Percentiles rank a stretch among this genome's conserved stretches.
Conservation (phyloP, 164 flowering plant species). For the Aristolochia fimbriata region DNA sequence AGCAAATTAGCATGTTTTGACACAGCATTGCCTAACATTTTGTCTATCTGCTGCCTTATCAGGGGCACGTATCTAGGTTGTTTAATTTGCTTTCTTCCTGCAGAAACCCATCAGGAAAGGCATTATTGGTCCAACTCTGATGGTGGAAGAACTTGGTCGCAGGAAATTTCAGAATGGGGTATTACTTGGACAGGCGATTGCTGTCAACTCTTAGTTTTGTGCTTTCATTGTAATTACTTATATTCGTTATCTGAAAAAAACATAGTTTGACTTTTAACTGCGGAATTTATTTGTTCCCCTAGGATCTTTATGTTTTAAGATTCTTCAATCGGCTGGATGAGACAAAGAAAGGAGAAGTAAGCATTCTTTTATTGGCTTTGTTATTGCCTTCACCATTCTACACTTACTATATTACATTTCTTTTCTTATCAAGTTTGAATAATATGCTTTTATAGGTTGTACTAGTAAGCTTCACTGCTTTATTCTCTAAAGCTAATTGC, state of each 20-base stretch:
- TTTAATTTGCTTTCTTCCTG: conserved; percentile 2
- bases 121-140: conserved; percentile 60
- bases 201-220: no score
- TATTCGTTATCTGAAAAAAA: no score
- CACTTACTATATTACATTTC: background rate
- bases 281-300: background rate
- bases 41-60: background rate
- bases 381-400: background rate
- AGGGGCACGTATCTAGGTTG: no score
- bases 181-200: conserved; percentile 10
- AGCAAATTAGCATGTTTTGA: background rate
- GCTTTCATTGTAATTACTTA: no score
- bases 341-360: conserved; percentile 86
- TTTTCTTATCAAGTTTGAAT: background rate
- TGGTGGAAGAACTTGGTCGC: conserved; percentile 85
- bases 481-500: no score
- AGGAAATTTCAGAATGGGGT: conserved; percentile 66
- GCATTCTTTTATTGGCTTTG: conserved; percentile 8
- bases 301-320: conserved; percentile 79
- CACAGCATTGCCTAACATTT: no score
- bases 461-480: no score
- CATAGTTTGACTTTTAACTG: no score
- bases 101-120: conserved; percentile 93
- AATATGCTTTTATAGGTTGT: no score
- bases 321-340: conserved; percentile 83